Evolutionary conservation across 2,329 filamentous ascomycete species (phyloP), one percentile per base, ranked within the genome.

Genomic region (Fusarium paranaense): DNA sequence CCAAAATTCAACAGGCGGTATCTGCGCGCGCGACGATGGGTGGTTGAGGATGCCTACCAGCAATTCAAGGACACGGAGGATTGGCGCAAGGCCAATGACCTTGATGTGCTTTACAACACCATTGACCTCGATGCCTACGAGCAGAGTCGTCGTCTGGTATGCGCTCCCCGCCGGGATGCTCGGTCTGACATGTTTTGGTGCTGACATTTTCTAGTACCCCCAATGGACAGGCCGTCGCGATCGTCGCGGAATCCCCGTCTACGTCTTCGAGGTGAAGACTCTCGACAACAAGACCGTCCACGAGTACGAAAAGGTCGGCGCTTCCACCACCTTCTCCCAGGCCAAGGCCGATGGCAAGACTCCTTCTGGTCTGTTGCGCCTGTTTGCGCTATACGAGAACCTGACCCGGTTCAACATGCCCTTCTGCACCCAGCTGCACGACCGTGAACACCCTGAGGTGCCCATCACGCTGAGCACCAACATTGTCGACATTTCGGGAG

Each of bases 201-300:
- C 66, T 76, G 52, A 73, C 64, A 13, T 45, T 38, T 27, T 50
- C 13, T 78, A 95, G 93, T 98, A 98, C 80, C 95, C 95, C 27
- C 95, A 98, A 90, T 98, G 95, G 94, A 97, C 94, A 22, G 96
- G 96, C 64, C 93, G 95, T 74, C 91, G 95, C 76, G 96, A 98
- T 84, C 93, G 91, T 77, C 93, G 95, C 76, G 96, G 96, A 75
- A 98, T 98, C 72, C 96, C 96, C 9, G 89, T 98, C 76, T 98
- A 97, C 83, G 90, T 98, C 70, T 98, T 94, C 83, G 94, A 97
- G 83, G 94, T 98, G 81, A 90, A 90, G 70, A 90, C 94, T 68
- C 89, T 98, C 77, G 94, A 97, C 85, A 90, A 89, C 80, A 97
- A 97, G 85, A 93, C 92, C 37, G 91, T 98, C 76, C 85, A 90